These are phyloP conservation scores for Hericium erinaceus DNA, from an alignment of 768 basidiomycete species.

Conservation along the genomic window DNA sequence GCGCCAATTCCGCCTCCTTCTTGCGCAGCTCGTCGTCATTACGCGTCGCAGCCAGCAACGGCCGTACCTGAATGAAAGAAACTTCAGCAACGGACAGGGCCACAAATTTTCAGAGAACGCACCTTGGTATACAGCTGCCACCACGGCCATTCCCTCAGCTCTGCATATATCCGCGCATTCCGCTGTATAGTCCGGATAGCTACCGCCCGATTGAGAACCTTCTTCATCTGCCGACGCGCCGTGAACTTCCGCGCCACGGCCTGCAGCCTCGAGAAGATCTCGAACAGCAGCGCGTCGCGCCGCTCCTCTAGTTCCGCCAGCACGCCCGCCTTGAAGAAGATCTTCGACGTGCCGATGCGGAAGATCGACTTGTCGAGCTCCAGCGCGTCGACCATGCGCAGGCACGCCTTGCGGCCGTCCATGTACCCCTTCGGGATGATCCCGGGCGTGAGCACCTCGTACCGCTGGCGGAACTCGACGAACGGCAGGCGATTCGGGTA, in stretches of 20 bases:
- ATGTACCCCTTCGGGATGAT: slow-evolving; percentile 93
- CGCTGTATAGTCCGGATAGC: slow-evolving; percentile 90
- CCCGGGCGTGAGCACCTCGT: slow-evolving; percentile 91
- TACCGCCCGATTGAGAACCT: slow-evolving; percentile 85
- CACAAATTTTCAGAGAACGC: slow-evolving; percentile 9
- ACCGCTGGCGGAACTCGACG: slow-evolving; percentile 93
- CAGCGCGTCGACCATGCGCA: slow-evolving; percentile 82
- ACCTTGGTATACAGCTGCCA: slow-evolving; percentile 97
- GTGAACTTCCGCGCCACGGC: slow-evolving; percentile 80
- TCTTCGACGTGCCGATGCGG: slow-evolving; percentile 93
- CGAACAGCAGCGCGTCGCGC: slow-evolving; percentile 78
- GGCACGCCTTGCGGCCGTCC: slow-evolving; percentile 92
- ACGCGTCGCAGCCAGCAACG: slow-evolving; percentile 83
- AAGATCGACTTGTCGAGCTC: slow-evolving; percentile 79
- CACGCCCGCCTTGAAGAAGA: slow-evolving; percentile 98
- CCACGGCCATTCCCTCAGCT: slow-evolving; percentile 95
- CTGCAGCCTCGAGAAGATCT: slow-evolving; percentile 83
- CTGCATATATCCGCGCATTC: slow-evolving; percentile 87
- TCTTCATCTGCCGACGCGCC: slow-evolving; percentile 85
- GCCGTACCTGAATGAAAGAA: slow-evolving; percentile 59
- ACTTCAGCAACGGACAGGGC: too few species aligned
- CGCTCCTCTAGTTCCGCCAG: slow-evolving; percentile 94
- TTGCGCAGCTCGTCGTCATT: slow-evolving; percentile 85
- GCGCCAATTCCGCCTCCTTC: slow-evolving; percentile 75
- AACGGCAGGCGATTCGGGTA: slow-evolving; percentile 97